A percentile compares a stretch with the other conserved stretches of the same genome.
phyloP scores from a whole-genome alignment of 352 stramenopile genomes.

The Peronosclerospora sorghi region DNA sequence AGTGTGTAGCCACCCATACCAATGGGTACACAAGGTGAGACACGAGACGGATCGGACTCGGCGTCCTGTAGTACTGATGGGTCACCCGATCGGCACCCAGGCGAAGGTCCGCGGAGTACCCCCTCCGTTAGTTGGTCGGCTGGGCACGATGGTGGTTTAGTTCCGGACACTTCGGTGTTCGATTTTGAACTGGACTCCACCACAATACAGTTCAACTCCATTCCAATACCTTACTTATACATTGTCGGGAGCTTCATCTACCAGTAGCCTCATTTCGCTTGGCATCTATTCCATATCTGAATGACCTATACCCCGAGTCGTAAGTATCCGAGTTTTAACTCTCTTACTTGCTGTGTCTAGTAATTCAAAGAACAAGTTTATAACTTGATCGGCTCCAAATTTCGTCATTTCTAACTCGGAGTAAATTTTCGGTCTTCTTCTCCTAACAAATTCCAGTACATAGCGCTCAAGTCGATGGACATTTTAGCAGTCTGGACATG shows the following conservation, averaged over 20 bases:
- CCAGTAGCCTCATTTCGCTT: conserved; percentile 40
- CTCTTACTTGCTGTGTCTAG: conserved; percentile 34
- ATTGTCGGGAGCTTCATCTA: conserved; percentile 17
- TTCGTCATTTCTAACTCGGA: conserved; percentile 38
- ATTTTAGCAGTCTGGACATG: conserved; percentile 29
- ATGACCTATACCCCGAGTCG: conserved; percentile 8
- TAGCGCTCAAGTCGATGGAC: conserved; percentile 67
- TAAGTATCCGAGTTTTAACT: conserved; percentile 47
- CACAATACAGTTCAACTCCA: conserved; percentile 35
- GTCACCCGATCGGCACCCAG: too few relatives aligned
- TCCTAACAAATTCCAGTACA: conserved; percentile 79
- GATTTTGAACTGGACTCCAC: too few relatives aligned
- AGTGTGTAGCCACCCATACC: too few relatives aligned
- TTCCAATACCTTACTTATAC: conserved; percentile 53
- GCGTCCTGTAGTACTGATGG: too few relatives aligned
- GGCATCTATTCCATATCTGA: conserved; percentile 30
- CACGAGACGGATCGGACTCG: too few relatives aligned
- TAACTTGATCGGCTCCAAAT: conserved; percentile 48
- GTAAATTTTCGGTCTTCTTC: conserved; percentile 41
- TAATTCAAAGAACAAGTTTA: conserved; percentile 40
- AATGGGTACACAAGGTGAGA: too few relatives aligned
- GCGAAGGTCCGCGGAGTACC: too few relatives aligned
- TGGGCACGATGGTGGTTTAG: too few relatives aligned
- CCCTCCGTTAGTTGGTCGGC: too few relatives aligned
- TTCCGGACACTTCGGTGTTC: too few relatives aligned